phyloP scores from a whole-genome alignment of 129 eudicot genomes.

The Tagetes erecta region DNA sequence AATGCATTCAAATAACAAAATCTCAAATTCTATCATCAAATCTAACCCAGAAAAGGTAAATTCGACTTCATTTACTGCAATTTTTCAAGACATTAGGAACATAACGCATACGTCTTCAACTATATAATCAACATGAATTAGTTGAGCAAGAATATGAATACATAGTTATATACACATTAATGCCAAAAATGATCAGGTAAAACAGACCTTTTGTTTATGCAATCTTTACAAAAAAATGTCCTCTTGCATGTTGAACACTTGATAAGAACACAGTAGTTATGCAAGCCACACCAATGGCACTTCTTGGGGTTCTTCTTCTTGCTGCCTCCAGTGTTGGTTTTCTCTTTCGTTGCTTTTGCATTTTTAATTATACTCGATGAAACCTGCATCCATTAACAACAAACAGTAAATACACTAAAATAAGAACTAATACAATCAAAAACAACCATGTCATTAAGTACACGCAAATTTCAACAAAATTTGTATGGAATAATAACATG shows the following conservation, averaged over 20 bases:
- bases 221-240: constrained; percentile 64
- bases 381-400: constrained; percentile 18
- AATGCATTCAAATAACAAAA: constrained; percentile 22
- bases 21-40: background rate
- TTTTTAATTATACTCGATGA: constrained; percentile 19
- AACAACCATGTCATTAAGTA: constrained; percentile 5
- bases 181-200: background rate
- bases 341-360: constrained; percentile 13
- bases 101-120: background rate
- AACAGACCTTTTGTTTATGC: constrained; percentile 49
- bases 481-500: background rate
- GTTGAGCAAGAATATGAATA: background rate
- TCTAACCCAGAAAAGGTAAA: constrained; percentile 8
- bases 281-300: constrained; percentile 83
- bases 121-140: background rate
- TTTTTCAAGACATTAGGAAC: background rate
- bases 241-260: constrained; percentile 68
- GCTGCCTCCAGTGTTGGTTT: background rate
- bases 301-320: constrained; percentile 46
- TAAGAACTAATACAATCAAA: background rate
- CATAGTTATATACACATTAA: background rate
- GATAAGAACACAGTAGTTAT: constrained; percentile 42
- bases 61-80: constrained; percentile 17
- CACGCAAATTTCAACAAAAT: constrained; percentile 3
- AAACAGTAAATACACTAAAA: background rate